Evolutionary conservation across 441 rosid species (phyloP).

Genomic region (Jatropha multifida): DNA sequence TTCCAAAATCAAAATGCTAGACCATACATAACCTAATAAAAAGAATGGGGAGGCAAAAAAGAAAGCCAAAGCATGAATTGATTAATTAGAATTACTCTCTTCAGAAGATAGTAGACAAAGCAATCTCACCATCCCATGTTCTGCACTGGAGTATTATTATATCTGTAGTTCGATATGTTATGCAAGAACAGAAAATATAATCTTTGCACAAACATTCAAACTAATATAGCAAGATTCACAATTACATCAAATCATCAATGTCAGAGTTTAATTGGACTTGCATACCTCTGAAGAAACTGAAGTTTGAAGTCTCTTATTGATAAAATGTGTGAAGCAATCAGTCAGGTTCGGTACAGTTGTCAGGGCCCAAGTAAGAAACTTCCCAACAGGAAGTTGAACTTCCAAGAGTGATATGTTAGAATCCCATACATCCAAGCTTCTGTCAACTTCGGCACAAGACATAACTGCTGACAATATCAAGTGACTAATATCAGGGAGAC

Average conservation of each 20-base stretch:
- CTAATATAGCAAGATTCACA: background rate
- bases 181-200: background rate
- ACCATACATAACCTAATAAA: background rate
- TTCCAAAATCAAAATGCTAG: background rate
- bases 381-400: conserved; percentile 58
- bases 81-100: background rate
- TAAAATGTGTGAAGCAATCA: conserved; percentile 60
- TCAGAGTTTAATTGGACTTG: background rate
- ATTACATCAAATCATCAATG: background rate
- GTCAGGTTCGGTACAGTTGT: conserved; percentile 52
- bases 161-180: background rate
- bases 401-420: conserved; percentile 45
- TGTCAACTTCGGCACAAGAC: conserved; percentile 51
- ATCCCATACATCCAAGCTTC: conserved; percentile 57
- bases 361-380: conserved; percentile 68
- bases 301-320: conserved; percentile 50
- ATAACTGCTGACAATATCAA: conserved; percentile 62
- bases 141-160: background rate
- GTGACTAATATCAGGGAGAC: conserved; percentile 62
- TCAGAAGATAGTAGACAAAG: background rate
- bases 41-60: background rate
- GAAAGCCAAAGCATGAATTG: background rate
- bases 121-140: background rate
- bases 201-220: background rate
- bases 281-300: conserved; percentile 45